phyloP scores from a whole-genome alignment of 2,329 filamentous ascomycete genomes.

The Corynespora cassiicola region DNA sequence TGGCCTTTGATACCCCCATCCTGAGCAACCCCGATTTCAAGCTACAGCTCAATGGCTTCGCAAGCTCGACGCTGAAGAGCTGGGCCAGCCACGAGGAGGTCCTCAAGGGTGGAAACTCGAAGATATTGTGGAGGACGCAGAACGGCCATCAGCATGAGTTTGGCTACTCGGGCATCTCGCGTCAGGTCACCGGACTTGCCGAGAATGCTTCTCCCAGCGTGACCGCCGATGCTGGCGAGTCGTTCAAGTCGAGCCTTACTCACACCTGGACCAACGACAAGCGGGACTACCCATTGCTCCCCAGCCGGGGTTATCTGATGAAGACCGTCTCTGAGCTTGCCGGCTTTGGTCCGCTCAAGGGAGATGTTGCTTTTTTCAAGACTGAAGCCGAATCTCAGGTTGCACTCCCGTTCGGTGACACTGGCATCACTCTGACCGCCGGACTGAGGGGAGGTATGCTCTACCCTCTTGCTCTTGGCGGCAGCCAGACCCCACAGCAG shows the following conservation, averaged over 20 bases:
- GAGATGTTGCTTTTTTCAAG: conserved; percentile 94
- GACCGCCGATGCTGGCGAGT: conserved; percentile 85
- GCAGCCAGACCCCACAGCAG: conserved; percentile 61
- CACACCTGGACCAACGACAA: conserved; percentile 82
- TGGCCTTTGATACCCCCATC: conserved; percentile 82
- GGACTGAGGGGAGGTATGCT: conserved; percentile 83
- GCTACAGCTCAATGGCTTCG: conserved; percentile 78
- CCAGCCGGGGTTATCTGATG: conserved; percentile 79
- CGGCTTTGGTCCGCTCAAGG: conserved; percentile 80
- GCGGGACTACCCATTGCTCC: conserved; percentile 84
- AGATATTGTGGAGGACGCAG: conserved; percentile 74
- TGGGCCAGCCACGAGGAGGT: conserved; percentile 96
- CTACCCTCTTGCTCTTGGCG: conserved; percentile 76
- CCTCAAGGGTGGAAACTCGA: conserved; percentile 77
- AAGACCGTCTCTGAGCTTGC: conserved; percentile 84
- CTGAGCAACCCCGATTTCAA: conserved; percentile 83
- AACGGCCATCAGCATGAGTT: conserved; percentile 76
- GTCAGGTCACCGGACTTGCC: conserved; percentile 82
- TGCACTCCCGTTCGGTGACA: conserved; percentile 75
- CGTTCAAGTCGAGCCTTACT: conserved; percentile 84
- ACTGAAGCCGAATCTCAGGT: conserved; percentile 83
- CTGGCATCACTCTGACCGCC: conserved; percentile 81
- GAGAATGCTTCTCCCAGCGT: conserved; percentile 80
- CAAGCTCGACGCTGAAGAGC: conserved; percentile 84
- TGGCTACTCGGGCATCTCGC: conserved; percentile 82